Evolutionary conservation across 495 filamentous ascomycete species (phyloP), one percentile per base, ranked within the genome.

Genomic region (Penicillium silybi): DNA sequence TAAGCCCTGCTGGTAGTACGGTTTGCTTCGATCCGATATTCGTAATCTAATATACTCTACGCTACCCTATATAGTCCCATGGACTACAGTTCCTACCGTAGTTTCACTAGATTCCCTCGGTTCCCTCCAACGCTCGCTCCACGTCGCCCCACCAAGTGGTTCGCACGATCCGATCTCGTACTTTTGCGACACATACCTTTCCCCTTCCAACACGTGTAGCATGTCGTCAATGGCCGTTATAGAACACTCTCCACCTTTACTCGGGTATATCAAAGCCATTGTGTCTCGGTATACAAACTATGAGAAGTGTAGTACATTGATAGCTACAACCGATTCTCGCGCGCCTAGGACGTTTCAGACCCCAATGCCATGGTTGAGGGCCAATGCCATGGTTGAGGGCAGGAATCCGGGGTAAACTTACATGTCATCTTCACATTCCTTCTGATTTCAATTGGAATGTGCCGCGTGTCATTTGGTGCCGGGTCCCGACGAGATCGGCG

Each of bases 381-480:
- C 16, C 8, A 13, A 32, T 10, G 29, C 29, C 29, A 32, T 32
- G 29, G 11, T 6, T 2, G 22, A 23, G 22, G 22, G 1, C 16
- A 39, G 29, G 44, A 49, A 49, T 39, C 46, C 37, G 46, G 46
- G 46, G 46, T 49, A 49, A 13, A 39, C 11, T 37, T 37, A 17
- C 34, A 18, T 47, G 45, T 47, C 13, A 19, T 23, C 2, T 16
- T 47, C 18, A 37, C 45, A 47, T 47, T 47, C 45, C 7, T 19
- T 17, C 34, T 37, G 45, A 47, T 17, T 23, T 38, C 18, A 35
- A 13, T n/a, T 37, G 34, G 45, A 37, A 47, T 37, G 26, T 9
- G 6, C 7, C n/a, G 18, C 2, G 5, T 19, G 18, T 19, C 37
- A 39, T 17, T 7, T 18, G 16, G 9, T 35, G 16, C 1, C 37